phyloP scores from a whole-genome alignment of 768 basidiomycete species.

The Mycena filopes region DNA sequence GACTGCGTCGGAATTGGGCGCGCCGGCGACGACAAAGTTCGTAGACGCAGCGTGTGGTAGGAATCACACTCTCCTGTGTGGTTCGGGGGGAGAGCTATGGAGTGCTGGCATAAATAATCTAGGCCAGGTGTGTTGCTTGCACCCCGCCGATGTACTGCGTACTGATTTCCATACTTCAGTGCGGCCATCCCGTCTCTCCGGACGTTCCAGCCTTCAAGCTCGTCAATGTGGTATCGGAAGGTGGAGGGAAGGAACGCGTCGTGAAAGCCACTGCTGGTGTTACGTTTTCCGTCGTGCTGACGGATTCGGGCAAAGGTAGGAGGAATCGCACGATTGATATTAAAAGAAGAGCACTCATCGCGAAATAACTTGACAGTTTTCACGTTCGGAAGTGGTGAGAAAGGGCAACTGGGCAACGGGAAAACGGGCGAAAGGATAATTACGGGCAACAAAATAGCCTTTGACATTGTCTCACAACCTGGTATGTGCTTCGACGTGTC shows the following conservation, averaged over 20 bases:
- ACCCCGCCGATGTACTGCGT: slow-evolving; percentile 7
- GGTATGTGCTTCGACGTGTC: slow-evolving; percentile 50
- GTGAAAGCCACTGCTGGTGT: slow-evolving; percentile 84
- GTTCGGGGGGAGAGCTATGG: slow-evolving; percentile 86
- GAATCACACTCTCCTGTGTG: slow-evolving; percentile 85
- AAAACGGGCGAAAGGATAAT: slow-evolving; percentile 92
- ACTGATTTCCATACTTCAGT: slow-evolving; percentile 54
- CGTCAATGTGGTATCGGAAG: slow-evolving; percentile 66
- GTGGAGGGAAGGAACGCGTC: slow-evolving; percentile 71
- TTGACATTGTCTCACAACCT: slow-evolving; percentile 79
- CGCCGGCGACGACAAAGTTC: slow-evolving; percentile 65
- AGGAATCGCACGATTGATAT: slow-evolving; percentile 5
- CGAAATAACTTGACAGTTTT: slow-evolving; percentile 77
- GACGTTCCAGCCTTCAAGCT: slow-evolving; percentile 75
- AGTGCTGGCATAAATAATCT: slow-evolving; percentile 82
- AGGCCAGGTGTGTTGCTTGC: slow-evolving; percentile 71
- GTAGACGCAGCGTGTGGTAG: slow-evolving; percentile 87
- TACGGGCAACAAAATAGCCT: slow-evolving; percentile 85
- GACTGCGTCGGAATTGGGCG: slow-evolving; percentile 70
- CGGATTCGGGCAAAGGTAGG: slow-evolving; percentile 83
- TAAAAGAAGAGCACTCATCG: slow-evolving; percentile 1
- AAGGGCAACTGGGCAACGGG: slow-evolving; percentile 94
- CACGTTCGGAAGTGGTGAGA: slow-evolving; percentile 90
- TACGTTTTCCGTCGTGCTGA: slow-evolving; percentile 85
- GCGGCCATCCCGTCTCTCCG: slow-evolving; percentile 72